Percentiles rank a stretch among this genome's conserved stretches.
These are phyloP conservation scores for Blastocystis sp. DNA, from an alignment of 352 stramenopile species.

Conservation along the genomic window DNA sequence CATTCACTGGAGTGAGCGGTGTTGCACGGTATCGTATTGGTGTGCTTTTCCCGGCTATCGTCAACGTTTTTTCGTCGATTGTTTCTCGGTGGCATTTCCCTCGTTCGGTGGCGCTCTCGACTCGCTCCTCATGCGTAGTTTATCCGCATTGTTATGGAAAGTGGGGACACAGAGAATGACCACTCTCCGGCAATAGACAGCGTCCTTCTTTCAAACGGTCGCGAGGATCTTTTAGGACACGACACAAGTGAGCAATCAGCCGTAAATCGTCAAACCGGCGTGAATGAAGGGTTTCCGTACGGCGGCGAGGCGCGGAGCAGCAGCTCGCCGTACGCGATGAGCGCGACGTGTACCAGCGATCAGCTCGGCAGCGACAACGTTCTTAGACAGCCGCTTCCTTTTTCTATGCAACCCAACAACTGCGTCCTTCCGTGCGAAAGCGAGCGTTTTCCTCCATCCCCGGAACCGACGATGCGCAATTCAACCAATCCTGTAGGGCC, in stretches of 20 bases:
- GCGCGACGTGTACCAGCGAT: no score
- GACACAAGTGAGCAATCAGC: no score
- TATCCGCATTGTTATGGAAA: not conserved
- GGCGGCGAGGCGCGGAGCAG: no score
- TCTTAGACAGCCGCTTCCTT: not conserved
- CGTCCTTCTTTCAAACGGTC: no score
- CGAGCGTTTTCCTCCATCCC: not conserved
- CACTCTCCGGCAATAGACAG: no score
- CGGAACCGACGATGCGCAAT: not conserved
- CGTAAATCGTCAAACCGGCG: no score
- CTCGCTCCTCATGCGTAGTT: not conserved
- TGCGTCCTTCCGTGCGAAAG: not conserved
- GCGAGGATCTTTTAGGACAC: no score
- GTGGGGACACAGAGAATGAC: no score
- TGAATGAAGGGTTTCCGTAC: no score
- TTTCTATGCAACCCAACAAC: not conserved
- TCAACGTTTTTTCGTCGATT: not conserved
- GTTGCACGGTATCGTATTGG: not conserved
- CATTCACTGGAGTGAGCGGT: no score
- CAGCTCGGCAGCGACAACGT: not conserved
- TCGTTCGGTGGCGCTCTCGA: not conserved
- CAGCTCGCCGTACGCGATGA: no score
- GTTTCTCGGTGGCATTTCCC: no score
- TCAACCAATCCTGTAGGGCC: not conserved
- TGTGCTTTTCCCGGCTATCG: not conserved